Base-by-base conservation (phyloP, 2,329 filamentous ascomycete species). In the Fusarium begoniae region DNA sequence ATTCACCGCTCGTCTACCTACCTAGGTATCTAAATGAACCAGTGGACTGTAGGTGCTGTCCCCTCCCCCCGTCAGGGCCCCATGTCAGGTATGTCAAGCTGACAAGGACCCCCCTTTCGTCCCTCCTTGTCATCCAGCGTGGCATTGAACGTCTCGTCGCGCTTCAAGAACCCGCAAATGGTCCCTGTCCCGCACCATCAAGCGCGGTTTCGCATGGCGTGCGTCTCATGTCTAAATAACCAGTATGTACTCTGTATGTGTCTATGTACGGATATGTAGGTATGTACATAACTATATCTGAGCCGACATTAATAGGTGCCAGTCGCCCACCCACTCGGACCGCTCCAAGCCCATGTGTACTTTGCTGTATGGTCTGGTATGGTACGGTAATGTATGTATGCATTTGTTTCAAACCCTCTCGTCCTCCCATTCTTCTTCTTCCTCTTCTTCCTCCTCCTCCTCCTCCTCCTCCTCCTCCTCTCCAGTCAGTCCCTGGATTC, bases 251-350 rank as follows among this genome's bases (percentile, higher is more conserved):
- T 28, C 8, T 7, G 13, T 41, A 7, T 24, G 14, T 43, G 22
- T 43, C 40, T 43, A 43, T 37, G 35, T 37, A 35, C 32, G 32
- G 32, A 37, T 43, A 15, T n/a, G 41, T 17, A 43, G 44, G 45
- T 48, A 48, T 48, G 45, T 48, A 41, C 22, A 28, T 48, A 26
- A 26, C 26, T 26, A 41, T 41, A 28, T 48, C 45, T 72, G 70
- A 73, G 70, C 75, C 50, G 69, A 73, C 75, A 78, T 79, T 79
- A 79, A 79, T 78, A 79, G 77, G 75, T 77, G 70, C 69, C 63
- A 72, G 66, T 57, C 73, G 70, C 70, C 77, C 77, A 71, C 75
- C 66, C 76, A 66, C 70, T 66, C 45, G 72, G 57, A 63, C 69
- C 54, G 63, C 74, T 65, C 56, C 65, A 76, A 75, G 62, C 63